A percentile compares a stretch with the other conserved stretches of the same genome.
These are phyloP conservation scores for Blastobotrys illinoisensis DNA, from an alignment of 1,139 yeast species.

Conservation along the genomic window DNA sequence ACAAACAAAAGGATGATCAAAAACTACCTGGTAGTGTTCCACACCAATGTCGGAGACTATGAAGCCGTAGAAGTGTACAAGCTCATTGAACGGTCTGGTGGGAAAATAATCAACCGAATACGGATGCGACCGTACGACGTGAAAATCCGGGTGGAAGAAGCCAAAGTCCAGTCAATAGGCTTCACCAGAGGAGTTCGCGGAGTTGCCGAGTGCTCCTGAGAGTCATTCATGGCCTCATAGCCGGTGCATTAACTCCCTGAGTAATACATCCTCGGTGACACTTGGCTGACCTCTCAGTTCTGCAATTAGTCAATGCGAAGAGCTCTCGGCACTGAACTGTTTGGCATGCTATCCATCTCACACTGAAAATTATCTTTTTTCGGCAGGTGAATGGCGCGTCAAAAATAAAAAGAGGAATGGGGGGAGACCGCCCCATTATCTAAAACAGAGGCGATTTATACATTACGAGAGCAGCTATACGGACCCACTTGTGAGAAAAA, in stretches of 20 bases:
- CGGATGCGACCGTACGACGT: not conserved
- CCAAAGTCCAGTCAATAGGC: not conserved
- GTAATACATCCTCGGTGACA: too few species aligned
- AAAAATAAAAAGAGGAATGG: not conserved
- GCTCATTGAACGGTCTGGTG: not conserved
- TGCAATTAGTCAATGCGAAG: not conserved
- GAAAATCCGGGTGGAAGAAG: not conserved
- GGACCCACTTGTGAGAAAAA: not conserved
- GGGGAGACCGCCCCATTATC: not conserved
- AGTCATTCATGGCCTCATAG: not conserved
- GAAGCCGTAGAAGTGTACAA: not conserved
- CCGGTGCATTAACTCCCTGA: too few species aligned
- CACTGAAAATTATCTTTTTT: not conserved
- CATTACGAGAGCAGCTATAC: not conserved
- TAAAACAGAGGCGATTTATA: not conserved
- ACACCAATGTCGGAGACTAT: not conserved
- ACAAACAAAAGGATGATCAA: not conserved
- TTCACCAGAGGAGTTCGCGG: not conserved
- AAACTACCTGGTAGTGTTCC: not conserved
- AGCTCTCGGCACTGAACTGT: not conserved
- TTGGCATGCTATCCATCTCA: not conserved
- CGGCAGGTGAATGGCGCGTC: not conserved
- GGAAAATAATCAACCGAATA: not conserved
- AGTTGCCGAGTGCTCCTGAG: not conserved
- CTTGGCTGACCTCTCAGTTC: too few species aligned